A percentile compares a stretch with the other conserved stretches of the same genome.
phyloP scores from a whole-genome alignment of 495 filamentous ascomycete species.

The Penicillium cataractarum region DNA sequence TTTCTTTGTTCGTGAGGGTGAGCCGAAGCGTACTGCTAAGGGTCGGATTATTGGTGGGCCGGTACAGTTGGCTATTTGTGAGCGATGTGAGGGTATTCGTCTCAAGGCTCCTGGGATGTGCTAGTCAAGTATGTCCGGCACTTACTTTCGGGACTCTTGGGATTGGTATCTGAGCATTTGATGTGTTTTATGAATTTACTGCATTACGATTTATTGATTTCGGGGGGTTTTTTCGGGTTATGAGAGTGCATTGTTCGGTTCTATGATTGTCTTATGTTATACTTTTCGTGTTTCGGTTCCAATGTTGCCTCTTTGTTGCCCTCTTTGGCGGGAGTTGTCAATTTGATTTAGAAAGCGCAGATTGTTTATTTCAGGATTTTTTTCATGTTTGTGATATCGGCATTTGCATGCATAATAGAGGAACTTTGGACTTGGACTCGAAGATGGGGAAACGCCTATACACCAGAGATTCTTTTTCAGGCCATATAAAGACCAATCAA shows the following conservation, averaged over 20 bases:
- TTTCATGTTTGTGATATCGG: constrained; percentile 15
- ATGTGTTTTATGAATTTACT: constrained; percentile 25
- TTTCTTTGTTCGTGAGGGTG: constrained; percentile 64
- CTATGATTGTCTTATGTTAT: constrained; percentile 13
- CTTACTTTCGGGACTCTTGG: not conserved
- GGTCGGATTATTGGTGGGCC: constrained; percentile 52
- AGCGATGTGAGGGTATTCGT: constrained; percentile 64
- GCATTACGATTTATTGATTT: constrained; percentile 29
- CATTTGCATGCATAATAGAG: constrained; percentile 25
- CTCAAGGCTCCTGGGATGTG: constrained; percentile 57
- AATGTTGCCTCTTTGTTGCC: constrained; percentile 12
- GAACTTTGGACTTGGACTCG: constrained; percentile 8
- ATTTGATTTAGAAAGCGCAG: constrained; percentile 12
- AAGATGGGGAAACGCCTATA: constrained; percentile 16
- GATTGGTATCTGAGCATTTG: not conserved
- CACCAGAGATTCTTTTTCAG: constrained; percentile 18
- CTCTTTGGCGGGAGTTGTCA: not conserved
- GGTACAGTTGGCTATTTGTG: constrained; percentile 60
- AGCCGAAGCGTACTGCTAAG: constrained; percentile 54
- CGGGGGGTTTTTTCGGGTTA: constrained; percentile 10
- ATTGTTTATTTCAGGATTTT: constrained; percentile 1
- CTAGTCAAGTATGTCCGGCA: not conserved
- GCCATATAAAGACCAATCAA: constrained; percentile 1
- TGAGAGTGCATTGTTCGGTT: constrained; percentile 17
- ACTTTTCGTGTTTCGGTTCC: not conserved